These are phyloP conservation scores for Rutstroemia sp. DNA, from an alignment of 2,329 filamentous ascomycete genomes.

Conservation along the genomic window DNA sequence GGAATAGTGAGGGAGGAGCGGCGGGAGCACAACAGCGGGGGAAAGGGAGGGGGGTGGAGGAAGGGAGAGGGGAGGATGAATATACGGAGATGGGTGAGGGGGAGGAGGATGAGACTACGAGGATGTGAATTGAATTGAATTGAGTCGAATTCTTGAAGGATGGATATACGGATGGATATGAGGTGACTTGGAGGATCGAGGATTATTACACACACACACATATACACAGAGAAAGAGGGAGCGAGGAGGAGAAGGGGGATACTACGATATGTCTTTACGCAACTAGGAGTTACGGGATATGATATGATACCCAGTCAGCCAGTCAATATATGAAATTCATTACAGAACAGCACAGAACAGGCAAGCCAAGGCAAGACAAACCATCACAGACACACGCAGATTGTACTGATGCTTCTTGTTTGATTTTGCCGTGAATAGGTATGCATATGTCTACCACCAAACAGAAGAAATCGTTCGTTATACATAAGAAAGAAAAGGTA, in stretches of 20 bases:
- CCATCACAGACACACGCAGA: no score
- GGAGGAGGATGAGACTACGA: constrained; percentile 6
- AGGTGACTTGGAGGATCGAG: constrained; percentile 1
- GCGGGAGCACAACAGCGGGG: neutral
- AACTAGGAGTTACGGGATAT: neutral
- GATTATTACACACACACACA: neutral
- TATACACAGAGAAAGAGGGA: neutral
- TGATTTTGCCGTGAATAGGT: constrained; percentile 7
- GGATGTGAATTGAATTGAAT: constrained; percentile 9
- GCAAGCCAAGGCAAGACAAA: neutral
- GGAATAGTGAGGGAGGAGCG: no score
- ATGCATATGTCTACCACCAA: constrained; percentile 31
- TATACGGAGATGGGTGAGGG: constrained; percentile 6
- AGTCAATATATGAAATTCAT: neutral
- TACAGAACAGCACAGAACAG: neutral
- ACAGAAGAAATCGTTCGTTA: constrained; percentile 20
- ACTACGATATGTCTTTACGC: no score
- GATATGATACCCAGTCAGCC: neutral
- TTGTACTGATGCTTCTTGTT: no score
- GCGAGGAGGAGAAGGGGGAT: no score
- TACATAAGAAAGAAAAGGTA: constrained; percentile 25
- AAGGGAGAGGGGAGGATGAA: constrained; percentile 16
- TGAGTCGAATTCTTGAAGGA: neutral
- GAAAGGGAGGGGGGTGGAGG: neutral
- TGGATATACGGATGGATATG: neutral